A percentile compares a stretch with the other conserved stretches of the same genome.
These are phyloP conservation scores for Tolypocladium amazonense DNA, from an alignment of 2,329 filamentous ascomycete genomes.

Conservation along the genomic window DNA sequence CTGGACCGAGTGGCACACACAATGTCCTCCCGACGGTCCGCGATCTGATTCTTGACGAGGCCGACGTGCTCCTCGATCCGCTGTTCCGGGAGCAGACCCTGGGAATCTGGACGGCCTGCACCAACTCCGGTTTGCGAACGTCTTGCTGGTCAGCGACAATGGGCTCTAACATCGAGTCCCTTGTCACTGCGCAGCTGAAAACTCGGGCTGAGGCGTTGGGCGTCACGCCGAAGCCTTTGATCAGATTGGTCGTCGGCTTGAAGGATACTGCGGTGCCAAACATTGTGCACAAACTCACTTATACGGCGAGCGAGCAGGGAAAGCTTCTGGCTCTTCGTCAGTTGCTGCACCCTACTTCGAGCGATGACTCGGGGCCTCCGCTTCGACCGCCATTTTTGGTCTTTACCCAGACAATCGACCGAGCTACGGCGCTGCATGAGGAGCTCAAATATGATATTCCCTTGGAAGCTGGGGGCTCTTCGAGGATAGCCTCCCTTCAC, in stretches of 20 bases:
- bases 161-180: slow-evolving; percentile 79
- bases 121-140: slow-evolving; percentile 55
- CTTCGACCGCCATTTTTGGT: slow-evolving; percentile 85
- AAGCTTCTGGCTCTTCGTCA: slow-evolving; percentile 89
- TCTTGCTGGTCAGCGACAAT: slow-evolving; percentile 96
- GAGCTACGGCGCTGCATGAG: slow-evolving; percentile 75
- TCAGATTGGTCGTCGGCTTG: slow-evolving; percentile 87
- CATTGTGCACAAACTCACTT: slow-evolving; percentile 77
- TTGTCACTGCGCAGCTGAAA: slow-evolving; percentile 59
- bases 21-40: slow-evolving; percentile 55
- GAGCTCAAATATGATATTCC: slow-evolving; percentile 95
- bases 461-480: slow-evolving; percentile 70
- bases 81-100: slow-evolving; percentile 85
- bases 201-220: slow-evolving; percentile 34
- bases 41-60: slow-evolving; percentile 80
- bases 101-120: slow-evolving; percentile 72
- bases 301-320: slow-evolving; percentile 85
- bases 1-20: slow-evolving; percentile 30
- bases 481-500: slow-evolving; percentile 82
- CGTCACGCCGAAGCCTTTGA: slow-evolving; percentile 37
- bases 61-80: slow-evolving; percentile 84
- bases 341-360: slow-evolving; percentile 65
- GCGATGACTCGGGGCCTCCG: slow-evolving; percentile 41
- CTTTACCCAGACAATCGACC: slow-evolving; percentile 91
- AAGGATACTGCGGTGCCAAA: slow-evolving; percentile 95